Evolutionary conservation across 306 rosid genomes (phyloP).

Genomic region (Rosa chinensis): DNA sequence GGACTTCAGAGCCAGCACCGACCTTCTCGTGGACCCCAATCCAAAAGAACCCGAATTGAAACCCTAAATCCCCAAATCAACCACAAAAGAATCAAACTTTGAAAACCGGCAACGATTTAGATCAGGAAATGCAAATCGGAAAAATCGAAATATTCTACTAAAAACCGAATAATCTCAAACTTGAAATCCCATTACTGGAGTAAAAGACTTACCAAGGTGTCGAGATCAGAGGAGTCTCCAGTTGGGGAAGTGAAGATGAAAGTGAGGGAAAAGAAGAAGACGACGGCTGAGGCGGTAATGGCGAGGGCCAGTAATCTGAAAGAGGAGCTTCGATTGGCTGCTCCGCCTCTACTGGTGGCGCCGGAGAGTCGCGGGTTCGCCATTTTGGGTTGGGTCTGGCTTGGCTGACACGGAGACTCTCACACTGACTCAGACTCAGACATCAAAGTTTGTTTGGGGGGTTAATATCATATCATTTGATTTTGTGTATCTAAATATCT

Average conservation of each 20-base stretch:
- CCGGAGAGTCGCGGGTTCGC: conserved; percentile 23
- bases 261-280: conserved; percentile 51
- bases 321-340: conserved; percentile 15
- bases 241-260: conserved; percentile 49
- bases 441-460: background rate
- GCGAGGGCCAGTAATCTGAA: conserved; percentile 48
- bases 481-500: background rate
- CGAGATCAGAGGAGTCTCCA: conserved; percentile 36
- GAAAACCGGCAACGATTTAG: background rate
- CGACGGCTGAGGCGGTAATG: conserved; percentile 32
- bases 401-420: background rate
- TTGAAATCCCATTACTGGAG: background rate
- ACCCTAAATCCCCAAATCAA: conserved; percentile 41
- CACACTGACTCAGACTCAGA: background rate
- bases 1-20: conserved; percentile 69
- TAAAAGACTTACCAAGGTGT: conserved; percentile 38
- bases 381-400: conserved; percentile 19
- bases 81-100: background rate
- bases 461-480: too few relatives aligned
- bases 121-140: background rate
- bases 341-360: conserved; percentile 9
- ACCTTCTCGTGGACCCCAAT: conserved; percentile 55
- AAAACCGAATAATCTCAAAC: background rate
- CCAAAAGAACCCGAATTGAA: conserved; percentile 42
- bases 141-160: background rate